Evolutionary conservation across 2,329 filamentous ascomycete species (phyloP).

Genomic region (Stachybotrys chlorohalonatus): DNA sequence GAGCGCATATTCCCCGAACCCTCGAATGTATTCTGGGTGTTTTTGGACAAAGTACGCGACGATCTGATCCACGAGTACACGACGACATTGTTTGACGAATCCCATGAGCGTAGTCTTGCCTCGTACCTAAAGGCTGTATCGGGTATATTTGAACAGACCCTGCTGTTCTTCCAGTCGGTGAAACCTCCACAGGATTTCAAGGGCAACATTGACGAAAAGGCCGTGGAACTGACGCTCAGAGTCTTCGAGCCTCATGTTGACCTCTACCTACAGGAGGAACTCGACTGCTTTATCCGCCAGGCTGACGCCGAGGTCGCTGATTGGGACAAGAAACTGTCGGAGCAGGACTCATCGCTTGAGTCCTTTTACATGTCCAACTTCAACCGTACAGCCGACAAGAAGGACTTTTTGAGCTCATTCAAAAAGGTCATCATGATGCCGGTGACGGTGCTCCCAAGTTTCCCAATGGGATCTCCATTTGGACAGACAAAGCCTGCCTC

Average conservation of each 20-base stretch:
- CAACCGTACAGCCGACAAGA: conserved; percentile 89
- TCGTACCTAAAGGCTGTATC: conserved; percentile 81
- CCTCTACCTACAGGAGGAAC: conserved; percentile 82
- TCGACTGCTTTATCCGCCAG: conserved; percentile 72
- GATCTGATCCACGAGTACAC: conserved; percentile 82
- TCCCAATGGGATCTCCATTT: conserved; percentile 52
- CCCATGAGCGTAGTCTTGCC: conserved; percentile 64
- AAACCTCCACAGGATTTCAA: conserved; percentile 55
- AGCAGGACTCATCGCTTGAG: conserved; percentile 84
- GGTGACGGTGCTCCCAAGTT: conserved; percentile 75
- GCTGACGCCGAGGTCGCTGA: conserved; percentile 68
- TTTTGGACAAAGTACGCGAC: conserved; percentile 75
- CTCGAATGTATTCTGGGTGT: conserved; percentile 62
- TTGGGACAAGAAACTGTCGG: conserved; percentile 88
- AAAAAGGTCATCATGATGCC: conserved; percentile 99
- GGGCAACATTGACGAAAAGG: conserved; percentile 52
- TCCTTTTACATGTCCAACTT: conserved; percentile 95
- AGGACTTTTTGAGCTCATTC: conserved; percentile 92
- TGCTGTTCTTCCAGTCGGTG: conserved; percentile 67
- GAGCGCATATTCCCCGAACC: conserved; percentile 71
- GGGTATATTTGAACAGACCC: conserved; percentile 76
- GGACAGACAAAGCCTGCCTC: conserved; percentile 29
- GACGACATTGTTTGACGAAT: conserved; percentile 77
- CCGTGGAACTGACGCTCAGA: conserved; percentile 57
- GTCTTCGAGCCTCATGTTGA: conserved; percentile 93